Base-by-base conservation (phyloP, 805 yeast genomes). In the Lachancea dasiensis region DNA sequence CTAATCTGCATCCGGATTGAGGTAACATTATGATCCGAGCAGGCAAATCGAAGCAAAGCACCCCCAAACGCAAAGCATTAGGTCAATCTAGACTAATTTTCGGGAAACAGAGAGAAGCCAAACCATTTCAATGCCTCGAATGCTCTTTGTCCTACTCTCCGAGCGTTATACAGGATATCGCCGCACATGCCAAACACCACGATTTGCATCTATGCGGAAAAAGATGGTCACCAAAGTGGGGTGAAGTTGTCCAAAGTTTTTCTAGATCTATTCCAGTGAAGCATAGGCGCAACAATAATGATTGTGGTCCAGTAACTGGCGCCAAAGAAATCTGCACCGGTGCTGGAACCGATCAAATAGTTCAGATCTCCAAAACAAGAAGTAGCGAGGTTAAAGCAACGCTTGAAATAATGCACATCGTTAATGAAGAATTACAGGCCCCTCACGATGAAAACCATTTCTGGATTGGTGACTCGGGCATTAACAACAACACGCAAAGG, bases 381-480 rank as follows among this genome's bases (percentile, higher is more conserved):
- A 34, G 19, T 6, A 47, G 51, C 11, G 73, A 67, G 39, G 63
- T 53, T 1, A 45, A 47, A 7, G 61, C 67, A 1, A 56, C 67
- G 1, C 34, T 59, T 24, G 69, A 67, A 20, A 50, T 78, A 3
- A 53, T 82, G 41, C 59, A 63, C 1, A 59, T 79, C 52, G 83
- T 75, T 6, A 81, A 82, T 51, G 64, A 60, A 5, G 82, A 75
- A 44, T 59, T 82, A 33, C 73, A 69, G 55, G 86, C 89, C 0
- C 81, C 77, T 5, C 56, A 50, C 14, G 67, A 68, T 49, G 71
- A 67, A 42, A 65, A 67, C 40, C 57, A 51, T 1, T 64, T 64
- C 33, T 68, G 73, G 73, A 36, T 50, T 27, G 35, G 27, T 6
- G 36, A 39, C 1, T 19, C 37, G 7, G 34, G 33, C 8, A 44